Percentiles rank a stretch among this genome's conserved stretches.
These are phyloP conservation scores for Cyberlindnera mrakii DNA, from an alignment of 805 yeast species.

Conservation along the genomic window DNA sequence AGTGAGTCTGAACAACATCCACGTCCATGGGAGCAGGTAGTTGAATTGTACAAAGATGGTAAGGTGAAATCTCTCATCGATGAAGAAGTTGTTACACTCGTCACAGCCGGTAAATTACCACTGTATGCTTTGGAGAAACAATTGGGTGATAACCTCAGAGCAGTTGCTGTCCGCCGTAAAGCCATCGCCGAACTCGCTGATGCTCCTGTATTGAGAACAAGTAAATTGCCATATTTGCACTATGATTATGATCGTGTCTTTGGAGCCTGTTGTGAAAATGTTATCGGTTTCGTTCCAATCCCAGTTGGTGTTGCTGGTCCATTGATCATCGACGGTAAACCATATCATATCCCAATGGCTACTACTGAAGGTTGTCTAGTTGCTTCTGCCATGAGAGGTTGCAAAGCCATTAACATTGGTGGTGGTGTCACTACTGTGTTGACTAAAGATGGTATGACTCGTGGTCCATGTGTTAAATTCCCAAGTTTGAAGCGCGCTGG, in stretches of 20 bases:
- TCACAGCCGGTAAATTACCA: conserved; percentile 74
- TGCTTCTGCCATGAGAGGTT: conserved; percentile 98
- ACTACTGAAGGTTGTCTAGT: conserved; percentile 98
- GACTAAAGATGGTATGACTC: conserved; percentile 96
- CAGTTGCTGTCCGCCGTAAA: conserved; percentile 87
- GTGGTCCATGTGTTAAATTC: conserved; percentile 97
- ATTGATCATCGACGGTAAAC: conserved; percentile 77
- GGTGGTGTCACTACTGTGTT: conserved; percentile 93
- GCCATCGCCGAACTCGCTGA: conserved; percentile 82
- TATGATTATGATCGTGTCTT: conserved; percentile 94
- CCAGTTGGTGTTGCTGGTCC: conserved; percentile 99
- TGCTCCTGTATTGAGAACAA: conserved; percentile 70
- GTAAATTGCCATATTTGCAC: conserved; percentile 68
- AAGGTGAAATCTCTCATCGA: conserved; percentile 57
- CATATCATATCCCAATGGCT: conserved; percentile 96
- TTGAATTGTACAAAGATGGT: conserved; percentile 62
- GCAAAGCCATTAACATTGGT: conserved; percentile 95
- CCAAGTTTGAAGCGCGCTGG: conserved; percentile 83
- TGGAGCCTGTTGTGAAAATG: conserved; percentile 99
- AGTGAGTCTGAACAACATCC: conserved; percentile 30
- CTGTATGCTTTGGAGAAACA: conserved; percentile 92
- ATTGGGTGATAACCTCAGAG: conserved; percentile 82
- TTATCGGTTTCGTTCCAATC: conserved; percentile 91
- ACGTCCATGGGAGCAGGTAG: conserved; percentile 62
- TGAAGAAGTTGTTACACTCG: conserved; percentile 69